A percentile compares a stretch with the other conserved stretches of the same genome.
phyloP scores from a whole-genome alignment of 495 filamentous ascomycete species.

The Neurospora tetrasperma region DNA sequence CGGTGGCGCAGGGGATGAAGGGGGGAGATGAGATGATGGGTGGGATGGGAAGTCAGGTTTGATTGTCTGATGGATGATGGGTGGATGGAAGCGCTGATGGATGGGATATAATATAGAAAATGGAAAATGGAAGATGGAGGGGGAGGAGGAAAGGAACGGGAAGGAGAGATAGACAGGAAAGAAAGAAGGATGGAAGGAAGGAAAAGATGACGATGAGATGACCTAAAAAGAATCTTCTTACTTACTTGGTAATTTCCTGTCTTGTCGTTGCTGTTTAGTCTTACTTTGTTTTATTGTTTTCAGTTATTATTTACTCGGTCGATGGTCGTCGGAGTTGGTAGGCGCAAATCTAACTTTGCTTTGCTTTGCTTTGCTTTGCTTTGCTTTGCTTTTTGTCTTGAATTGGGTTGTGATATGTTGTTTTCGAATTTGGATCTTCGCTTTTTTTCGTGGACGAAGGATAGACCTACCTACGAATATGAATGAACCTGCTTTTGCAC shows the following conservation, averaged over 20 bases:
- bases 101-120: background rate
- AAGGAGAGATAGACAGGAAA: background rate
- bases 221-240: background rate
- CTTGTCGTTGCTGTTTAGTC: background rate
- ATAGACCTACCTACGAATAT: too few relatives aligned
- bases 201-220: background rate
- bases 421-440: too few relatives aligned
- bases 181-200: background rate
- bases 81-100: background rate
- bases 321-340: background rate
- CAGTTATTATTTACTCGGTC: background rate
- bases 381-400: background rate
- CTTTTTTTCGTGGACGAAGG: too few relatives aligned
- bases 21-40: background rate
- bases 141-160: background rate
- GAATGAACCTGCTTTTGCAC: too few relatives aligned
- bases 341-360: background rate
- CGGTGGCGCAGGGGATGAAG: conserved; percentile 12
- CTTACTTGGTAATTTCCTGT: background rate
- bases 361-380: background rate
- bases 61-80: background rate
- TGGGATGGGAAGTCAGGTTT: conserved; percentile 4
- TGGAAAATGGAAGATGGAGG: background rate
- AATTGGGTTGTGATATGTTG: too few relatives aligned
- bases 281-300: background rate